Evolutionary conservation across 2,329 filamentous ascomycete species (phyloP).

Genomic region (Fusarium nelsonii): DNA sequence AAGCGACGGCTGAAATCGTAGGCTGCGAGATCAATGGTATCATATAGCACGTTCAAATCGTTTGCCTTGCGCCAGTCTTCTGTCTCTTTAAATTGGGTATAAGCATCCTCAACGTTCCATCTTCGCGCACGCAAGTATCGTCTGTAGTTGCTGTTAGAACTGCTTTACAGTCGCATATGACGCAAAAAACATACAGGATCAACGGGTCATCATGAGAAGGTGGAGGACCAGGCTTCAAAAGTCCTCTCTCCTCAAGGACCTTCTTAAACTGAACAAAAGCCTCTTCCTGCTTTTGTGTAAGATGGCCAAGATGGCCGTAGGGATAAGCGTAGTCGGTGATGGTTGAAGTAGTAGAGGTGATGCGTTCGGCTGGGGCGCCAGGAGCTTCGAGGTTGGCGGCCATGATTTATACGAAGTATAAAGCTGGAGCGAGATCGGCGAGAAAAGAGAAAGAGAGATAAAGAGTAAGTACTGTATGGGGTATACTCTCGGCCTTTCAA

Average conservation of each 20-base stretch:
- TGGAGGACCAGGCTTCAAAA: constrained; percentile 68
- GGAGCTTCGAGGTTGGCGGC: constrained; percentile 43
- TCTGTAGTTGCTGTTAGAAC: constrained; percentile 59
- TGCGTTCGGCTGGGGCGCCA: constrained; percentile 46
- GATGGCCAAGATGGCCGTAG: constrained; percentile 82
- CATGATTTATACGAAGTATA: constrained; percentile 35
- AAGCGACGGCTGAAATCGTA: constrained; percentile 84
- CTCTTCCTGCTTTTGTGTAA: constrained; percentile 75
- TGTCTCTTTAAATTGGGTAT: constrained; percentile 86
- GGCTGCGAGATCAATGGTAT: constrained; percentile 85
- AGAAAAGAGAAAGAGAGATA: background rate
- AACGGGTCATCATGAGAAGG: constrained; percentile 79
- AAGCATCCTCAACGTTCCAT: constrained; percentile 82
- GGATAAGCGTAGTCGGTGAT: constrained; percentile 69
- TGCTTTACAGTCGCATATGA: constrained; percentile 11
- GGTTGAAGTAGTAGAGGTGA: constrained; percentile 50
- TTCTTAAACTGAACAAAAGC: constrained; percentile 79
- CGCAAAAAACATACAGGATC: constrained; percentile 67
- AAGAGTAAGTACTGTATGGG: constrained; percentile 4
- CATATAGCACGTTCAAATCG: constrained; percentile 81
- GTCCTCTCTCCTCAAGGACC: constrained; percentile 72
- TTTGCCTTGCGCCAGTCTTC: constrained; percentile 89
- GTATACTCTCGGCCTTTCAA: constrained; percentile 9
- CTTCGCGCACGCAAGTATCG: constrained; percentile 88
- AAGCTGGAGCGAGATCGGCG: constrained; percentile 20